Base-by-base conservation (phyloP, 495 filamentous ascomycete genomes). In the Apodospora peruviana region DNA sequence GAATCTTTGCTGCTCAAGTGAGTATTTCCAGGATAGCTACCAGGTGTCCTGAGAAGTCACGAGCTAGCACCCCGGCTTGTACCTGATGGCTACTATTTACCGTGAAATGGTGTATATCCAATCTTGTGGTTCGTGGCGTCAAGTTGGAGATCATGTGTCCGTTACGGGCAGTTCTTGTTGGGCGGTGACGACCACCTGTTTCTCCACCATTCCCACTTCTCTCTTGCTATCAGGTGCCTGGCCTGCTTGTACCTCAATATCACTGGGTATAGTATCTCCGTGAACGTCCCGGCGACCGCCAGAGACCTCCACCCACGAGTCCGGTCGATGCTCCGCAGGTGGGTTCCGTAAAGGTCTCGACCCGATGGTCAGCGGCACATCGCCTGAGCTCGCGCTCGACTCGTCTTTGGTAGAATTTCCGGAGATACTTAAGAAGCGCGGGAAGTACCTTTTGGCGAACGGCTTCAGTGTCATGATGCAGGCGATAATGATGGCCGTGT, bases 401-500 rank as follows among this genome's bases (percentile, higher is more conserved):
- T 11, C 39, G 16, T 8, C 41, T 3, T 24, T 25, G 25, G 11
- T 32, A 7, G 27, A 32, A 14, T 7, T 11, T 37, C 19, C 32
- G 22, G 14, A 23, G 16, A 24, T 36, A 14, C 23, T 36, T 25
- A 64, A 41, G 2, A 61, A 39, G 17, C 37, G 25, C 0, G 61
- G 61, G 20, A 53, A 59, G 27, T 57, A 40, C 22, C 34, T 39
- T 34, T 46, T 16, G 25, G 53, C 32, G 20, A 64, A 53, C 3
- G 61, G 61, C 36, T 60, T 59, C 9, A 65, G 59, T 4, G 61
- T 65, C 59, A 62, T 62, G 32, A 52, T 18, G 38, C 58, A 62
- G 14, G 59, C 51, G 29, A 59, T 47, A 18, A 52, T 47, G 22
- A 65, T 62, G 29, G 57, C 48, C 2, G 47, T 51, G 43, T 65